Conservation (phyloP, 179 eudicot species). For the Spinacia oleracea region DNA sequence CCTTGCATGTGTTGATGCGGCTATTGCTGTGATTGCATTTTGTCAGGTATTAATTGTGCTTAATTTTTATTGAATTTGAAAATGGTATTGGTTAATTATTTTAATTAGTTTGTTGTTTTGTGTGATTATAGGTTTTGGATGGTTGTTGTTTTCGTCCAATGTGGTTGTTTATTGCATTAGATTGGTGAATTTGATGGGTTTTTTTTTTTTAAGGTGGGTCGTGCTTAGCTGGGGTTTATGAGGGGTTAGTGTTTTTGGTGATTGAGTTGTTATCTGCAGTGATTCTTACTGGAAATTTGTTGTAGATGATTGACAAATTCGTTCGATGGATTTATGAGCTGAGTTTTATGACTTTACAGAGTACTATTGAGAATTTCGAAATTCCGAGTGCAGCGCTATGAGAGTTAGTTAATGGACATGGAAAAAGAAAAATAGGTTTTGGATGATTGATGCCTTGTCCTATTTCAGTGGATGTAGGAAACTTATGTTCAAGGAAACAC, state of each 20-base stretch:
- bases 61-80: neutral
- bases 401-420: neutral
- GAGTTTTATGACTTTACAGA: neutral
- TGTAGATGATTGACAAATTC: neutral
- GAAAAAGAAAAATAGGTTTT: neutral
- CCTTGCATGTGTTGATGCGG: constrained; percentile 59
- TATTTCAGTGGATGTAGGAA: neutral
- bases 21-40: constrained; percentile 64
- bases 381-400: neutral
- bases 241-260: neutral
- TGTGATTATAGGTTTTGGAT: constrained; percentile 9
- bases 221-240: constrained; percentile 7
- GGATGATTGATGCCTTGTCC: neutral
- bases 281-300: neutral
- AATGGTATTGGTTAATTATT: constrained; percentile 5
- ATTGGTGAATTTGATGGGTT: constrained; percentile 12
- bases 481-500: neutral
- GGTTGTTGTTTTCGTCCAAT: constrained; percentile 8
- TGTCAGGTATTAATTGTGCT: constrained; percentile 52
- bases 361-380: neutral
- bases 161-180: constrained; percentile 18
- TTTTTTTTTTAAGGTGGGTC: constrained; percentile 26
- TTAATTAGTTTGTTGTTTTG: neutral
- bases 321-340: neutral
- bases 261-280: neutral